Conservation (phyloP, 1,139 yeast species). For the Diutina siamensis region DNA sequence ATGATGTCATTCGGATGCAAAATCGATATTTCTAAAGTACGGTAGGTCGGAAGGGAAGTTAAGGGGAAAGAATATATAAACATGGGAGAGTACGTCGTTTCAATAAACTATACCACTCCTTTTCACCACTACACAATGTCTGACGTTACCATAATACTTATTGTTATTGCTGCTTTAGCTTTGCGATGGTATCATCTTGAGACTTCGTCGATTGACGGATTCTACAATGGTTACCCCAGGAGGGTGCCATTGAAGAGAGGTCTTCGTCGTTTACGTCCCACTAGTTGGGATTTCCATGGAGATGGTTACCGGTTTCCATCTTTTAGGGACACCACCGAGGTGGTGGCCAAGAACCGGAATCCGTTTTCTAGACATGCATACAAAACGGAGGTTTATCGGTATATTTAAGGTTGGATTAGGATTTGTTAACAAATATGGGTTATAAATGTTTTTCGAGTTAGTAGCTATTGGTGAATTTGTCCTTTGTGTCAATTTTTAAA, state of each 20-base stretch:
- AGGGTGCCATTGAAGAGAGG: not conserved
- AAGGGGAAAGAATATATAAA: not conserved
- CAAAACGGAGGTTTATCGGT: constrained; percentile 4
- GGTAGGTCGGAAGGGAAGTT: too few species aligned
- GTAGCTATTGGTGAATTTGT: not conserved
- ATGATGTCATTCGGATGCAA: not conserved
- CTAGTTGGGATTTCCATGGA: not conserved
- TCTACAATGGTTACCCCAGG: not conserved
- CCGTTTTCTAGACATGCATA: constrained; percentile 2
- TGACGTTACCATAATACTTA: not conserved
- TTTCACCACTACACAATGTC: not conserved
- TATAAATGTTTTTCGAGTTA: not conserved
- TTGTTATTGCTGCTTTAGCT: constrained; percentile 1
- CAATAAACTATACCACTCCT: not conserved
- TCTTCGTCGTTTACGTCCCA: not conserved
- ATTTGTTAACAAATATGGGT: not conserved
- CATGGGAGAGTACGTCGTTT: too few species aligned
- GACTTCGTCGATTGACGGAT: not conserved
- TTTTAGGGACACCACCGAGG: not conserved
- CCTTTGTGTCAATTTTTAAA: too few species aligned
- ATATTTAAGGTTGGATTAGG: not conserved
- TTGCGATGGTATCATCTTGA: constrained; percentile 2
- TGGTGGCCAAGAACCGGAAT: constrained; percentile 2
- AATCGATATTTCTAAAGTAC: too few species aligned
- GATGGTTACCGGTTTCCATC: not conserved